Base-by-base conservation (phyloP, 2,329 filamentous ascomycete genomes). In the Colletotrichum sp. region DNA sequence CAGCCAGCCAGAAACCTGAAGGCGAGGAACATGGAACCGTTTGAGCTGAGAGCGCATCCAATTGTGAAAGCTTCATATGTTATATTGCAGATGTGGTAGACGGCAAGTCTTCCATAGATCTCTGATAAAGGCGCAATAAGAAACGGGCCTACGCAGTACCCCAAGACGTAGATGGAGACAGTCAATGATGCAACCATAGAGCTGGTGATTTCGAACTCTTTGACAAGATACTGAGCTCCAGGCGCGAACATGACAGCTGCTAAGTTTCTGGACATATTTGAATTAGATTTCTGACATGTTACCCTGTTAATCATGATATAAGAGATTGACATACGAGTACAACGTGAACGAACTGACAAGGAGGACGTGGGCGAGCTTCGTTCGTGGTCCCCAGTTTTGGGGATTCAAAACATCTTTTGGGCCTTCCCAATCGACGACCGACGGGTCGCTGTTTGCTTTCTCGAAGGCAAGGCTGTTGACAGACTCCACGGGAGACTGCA, bases 111-210 rank as follows among this genome's bases (percentile, higher is more conserved):
- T 6, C 84, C 84, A 75, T 83, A 84, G 32, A 85, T 71, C 75
- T 89, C 87, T 15, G 82, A 85, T 7, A 87, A 62, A 0, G 88
- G 87, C 1, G 85, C 66, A 64, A 91, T 88, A 5, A 93, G 72
- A 66, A 90, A 82, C 0, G 92, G 92, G 0, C 92, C 92, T 34
- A 89, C 86, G 3, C 89, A 90, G 75, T 91, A 92, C 26, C 93
- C 93, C 0, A 94, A 85, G 6, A 95, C 87, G 81, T 93, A 93
- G 21, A 94, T 89, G n/a, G 90, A 90, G 3, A 92, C 86, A 77
- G 90, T 88, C 69, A 92, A 88, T 0, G 87, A 87, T 12, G 84
- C 89, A 4, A 92, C 79, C 66, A 87, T 82, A 7, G 85, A 79
- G 76, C 84, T 87, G 9, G 84, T 85, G 3, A 86, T 87, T 49